phyloP scores from a whole-genome alignment of 1,284 basidiomycete species.

The Ceratobasidium sp. region DNA sequence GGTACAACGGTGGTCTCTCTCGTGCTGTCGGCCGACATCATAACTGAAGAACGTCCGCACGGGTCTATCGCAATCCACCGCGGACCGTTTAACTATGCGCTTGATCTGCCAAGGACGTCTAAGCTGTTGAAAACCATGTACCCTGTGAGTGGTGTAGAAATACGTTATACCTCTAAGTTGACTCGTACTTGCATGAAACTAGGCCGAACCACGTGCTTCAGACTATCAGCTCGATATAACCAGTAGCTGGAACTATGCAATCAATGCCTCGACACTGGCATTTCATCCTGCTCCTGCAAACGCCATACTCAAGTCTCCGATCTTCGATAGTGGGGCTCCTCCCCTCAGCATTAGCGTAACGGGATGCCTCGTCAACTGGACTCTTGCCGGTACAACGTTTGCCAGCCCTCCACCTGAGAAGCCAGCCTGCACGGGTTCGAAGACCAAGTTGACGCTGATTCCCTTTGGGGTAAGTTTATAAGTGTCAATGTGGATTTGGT shows the following conservation, averaged over 20 bases:
- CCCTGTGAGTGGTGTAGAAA: neutral
- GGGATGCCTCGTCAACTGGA: slow-evolving; percentile 68
- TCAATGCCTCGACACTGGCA: slow-evolving; percentile 66
- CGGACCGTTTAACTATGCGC: slow-evolving; percentile 70
- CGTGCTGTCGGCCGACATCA: slow-evolving; percentile 66
- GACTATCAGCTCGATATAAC: slow-evolving; percentile 69
- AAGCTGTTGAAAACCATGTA: slow-evolving; percentile 54
- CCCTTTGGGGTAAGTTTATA: slow-evolving; percentile 66
- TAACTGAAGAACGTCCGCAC: slow-evolving; percentile 65
- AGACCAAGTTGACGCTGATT: slow-evolving; percentile 64
- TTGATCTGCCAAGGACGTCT: slow-evolving; percentile 63
- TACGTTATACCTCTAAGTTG: neutral
- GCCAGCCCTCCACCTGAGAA: slow-evolving; percentile 65
- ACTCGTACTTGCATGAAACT: slow-evolving; percentile 58
- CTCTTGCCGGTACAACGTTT: slow-evolving; percentile 65
- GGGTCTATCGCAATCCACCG: slow-evolving; percentile 69
- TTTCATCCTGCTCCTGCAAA: slow-evolving; percentile 62
- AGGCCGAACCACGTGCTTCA: slow-evolving; percentile 64
- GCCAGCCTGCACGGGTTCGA: slow-evolving; percentile 62
- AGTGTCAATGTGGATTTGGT: neutral
- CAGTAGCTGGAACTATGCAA: slow-evolving; percentile 67
- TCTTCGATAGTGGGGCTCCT: slow-evolving; percentile 68
- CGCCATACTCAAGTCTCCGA: slow-evolving; percentile 64
- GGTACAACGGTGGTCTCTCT: slow-evolving; percentile 65
- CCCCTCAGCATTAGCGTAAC: slow-evolving; percentile 66